A percentile compares a stretch with the other conserved stretches of the same genome.
Conservation (phyloP, 2,329 filamentous ascomycete species). For the Cryphonectria japonica region DNA sequence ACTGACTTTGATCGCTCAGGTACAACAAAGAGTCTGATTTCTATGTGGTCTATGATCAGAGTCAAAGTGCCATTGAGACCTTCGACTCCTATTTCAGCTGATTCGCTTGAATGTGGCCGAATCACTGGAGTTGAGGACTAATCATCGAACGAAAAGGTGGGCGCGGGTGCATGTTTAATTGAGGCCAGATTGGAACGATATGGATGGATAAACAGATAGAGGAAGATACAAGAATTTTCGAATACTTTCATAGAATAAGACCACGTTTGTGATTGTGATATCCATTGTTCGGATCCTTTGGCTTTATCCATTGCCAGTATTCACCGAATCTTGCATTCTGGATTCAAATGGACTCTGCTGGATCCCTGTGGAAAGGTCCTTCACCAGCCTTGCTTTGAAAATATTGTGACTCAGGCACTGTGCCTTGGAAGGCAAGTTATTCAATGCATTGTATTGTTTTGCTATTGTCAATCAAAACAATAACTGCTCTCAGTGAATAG, state of each 20-base stretch:
- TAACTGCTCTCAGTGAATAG: neutral
- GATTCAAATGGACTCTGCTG: neutral
- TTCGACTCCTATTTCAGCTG: constrained; percentile 22
- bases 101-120: neutral
- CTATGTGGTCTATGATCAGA: constrained; percentile 24
- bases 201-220: no score
- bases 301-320: no score
- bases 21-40: constrained; percentile 25
- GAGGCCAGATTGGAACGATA: no score
- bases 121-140: neutral
- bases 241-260: neutral
- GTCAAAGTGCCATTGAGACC: constrained; percentile 14
- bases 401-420: neutral
- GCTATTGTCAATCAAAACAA: neutral
- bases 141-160: no score
- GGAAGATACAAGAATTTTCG: neutral
- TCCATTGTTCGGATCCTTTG: no score
- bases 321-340: no score
- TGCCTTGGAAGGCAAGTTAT: neutral
- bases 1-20: neutral
- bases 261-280: neutral
- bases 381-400: neutral
- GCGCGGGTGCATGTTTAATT: no score
- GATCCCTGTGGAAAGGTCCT: neutral
- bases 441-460: neutral